Base-by-base conservation (phyloP, 306 rosid genomes). In the Lotus japonicus region DNA sequence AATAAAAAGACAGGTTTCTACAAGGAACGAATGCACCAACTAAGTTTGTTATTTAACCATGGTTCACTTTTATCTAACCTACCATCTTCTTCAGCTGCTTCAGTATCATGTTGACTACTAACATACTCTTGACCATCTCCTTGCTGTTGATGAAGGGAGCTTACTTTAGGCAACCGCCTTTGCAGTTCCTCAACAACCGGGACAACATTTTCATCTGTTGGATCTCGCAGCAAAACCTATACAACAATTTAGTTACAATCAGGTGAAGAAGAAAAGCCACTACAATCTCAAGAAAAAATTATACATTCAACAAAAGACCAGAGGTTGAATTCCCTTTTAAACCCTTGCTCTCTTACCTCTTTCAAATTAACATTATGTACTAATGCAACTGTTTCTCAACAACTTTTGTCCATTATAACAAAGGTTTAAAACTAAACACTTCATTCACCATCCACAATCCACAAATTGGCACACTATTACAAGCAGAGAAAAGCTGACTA, bases 131-230 rank as follows among this genome's bases (percentile, higher is more conserved):
- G 84, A 58, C 81, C 86, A 48, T 86, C 76, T 61, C 69, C 76
- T 54, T 69, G 38, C 4, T 23, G 82, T 65, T 68, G 62, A 56
- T 73, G 46, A 50, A 15, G 26, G 15, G 11, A 44, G 69, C 74
- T 43, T 53, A 16, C 64, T n/a, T 75, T 76, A 76, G 96, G 96
- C 87, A 94, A 75, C 68, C 95, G 72, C 78, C 97, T 87, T 76
- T 84, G 91, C 73, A 90, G 87, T 75, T 94, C 97, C 79, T 83
- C 94, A 49, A 94, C 88, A 75, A 94, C 95, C 38, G 98, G 98
- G 62, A 88, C 77, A 16, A 94, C 92, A 46, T 84, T 70, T 56
- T 88, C 98, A 74, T 86, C 97, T 0, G 76, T 38, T 3, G 97
- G 97, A 76, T 94, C 96, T 72, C 97, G 80, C 64, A 94, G 89